These are phyloP conservation scores for Carpinus fangiana DNA, from an alignment of 306 rosid genomes.

Conservation along the genomic window DNA sequence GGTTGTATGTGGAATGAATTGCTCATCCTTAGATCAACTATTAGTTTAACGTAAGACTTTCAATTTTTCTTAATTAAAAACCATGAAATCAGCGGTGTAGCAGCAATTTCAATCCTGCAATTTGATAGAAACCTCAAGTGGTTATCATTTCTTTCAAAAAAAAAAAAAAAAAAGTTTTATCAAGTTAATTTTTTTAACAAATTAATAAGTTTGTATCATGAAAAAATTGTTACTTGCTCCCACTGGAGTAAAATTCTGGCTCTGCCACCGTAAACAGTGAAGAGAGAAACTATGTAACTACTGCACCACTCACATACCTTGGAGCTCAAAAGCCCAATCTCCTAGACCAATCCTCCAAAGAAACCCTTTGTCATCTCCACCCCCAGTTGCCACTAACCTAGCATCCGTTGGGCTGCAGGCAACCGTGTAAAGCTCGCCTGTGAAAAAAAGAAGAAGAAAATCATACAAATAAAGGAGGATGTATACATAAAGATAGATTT, in stretches of 20 bases:
- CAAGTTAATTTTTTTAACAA: no score
- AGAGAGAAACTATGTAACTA: constrained; percentile 14
- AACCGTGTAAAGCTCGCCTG: constrained; percentile 81
- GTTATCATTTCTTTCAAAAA: no score
- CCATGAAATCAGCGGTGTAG: no score
- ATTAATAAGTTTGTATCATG: no score
- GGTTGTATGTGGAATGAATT: no score
- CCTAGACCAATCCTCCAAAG: constrained; percentile 83
- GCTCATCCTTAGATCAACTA: no score
- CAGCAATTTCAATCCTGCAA: no score
- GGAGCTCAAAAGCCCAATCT: constrained; percentile 82
- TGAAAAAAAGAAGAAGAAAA: constrained; percentile 7
- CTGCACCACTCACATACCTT: constrained; percentile 42
- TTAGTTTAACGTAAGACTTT: no score
- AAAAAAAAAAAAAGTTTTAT: no score
- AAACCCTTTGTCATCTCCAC: constrained; percentile 85
- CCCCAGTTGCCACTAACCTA: constrained; percentile 81
- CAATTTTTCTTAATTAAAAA: no score
- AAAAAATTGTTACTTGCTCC: neutral
- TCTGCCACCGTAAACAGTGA: neutral
- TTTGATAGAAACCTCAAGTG: no score
- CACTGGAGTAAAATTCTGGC: neutral
- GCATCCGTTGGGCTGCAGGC: constrained; percentile 77
- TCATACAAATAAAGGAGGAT: constrained; percentile 17
- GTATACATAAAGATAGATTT: constrained; percentile 13